A percentile compares a stretch with the other conserved stretches of the same genome.
Conservation (phyloP, 139 green algal species). For the Monoraphidium neglectum region DNA sequence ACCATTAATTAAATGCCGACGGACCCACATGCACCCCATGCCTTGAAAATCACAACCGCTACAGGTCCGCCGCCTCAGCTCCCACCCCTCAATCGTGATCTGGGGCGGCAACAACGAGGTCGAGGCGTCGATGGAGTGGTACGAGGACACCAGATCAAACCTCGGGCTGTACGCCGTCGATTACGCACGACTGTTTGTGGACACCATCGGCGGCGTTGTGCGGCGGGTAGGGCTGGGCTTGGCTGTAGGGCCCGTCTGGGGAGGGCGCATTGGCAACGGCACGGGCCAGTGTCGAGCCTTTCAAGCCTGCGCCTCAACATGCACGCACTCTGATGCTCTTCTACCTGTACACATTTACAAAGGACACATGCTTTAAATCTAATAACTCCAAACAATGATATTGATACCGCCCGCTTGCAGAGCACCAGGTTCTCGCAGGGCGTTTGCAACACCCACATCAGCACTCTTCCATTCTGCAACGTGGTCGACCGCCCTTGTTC, state of each 20-base stretch:
- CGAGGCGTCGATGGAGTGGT: slow-evolving; percentile 32
- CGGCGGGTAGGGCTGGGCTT: neutral
- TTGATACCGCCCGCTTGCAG: neutral
- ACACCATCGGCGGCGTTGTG: slow-evolving; percentile 38
- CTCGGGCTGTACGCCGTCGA: slow-evolving; percentile 58
- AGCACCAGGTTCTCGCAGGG: neutral
- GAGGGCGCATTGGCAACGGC: neutral
- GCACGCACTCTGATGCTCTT: neutral
- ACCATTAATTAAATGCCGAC: no score
- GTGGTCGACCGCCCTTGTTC: neutral
- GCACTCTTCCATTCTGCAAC: neutral
- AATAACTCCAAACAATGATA: neutral
- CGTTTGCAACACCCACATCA: neutral
- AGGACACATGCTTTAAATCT: no score
- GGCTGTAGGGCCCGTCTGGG: neutral
- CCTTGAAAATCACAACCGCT: no score
- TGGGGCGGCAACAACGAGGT: slow-evolving; percentile 79
- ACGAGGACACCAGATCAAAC: slow-evolving; percentile 33
- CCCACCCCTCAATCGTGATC: slow-evolving; percentile 66
- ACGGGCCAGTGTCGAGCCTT: neutral
- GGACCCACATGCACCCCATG: no score
- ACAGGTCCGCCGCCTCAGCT: slow-evolving; percentile 63
- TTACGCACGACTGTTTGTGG: slow-evolving; percentile 60
- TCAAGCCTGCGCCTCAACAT: neutral
- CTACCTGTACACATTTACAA: neutral